A percentile compares a stretch with the other conserved stretches of the same genome.
Conservation (phyloP, 805 yeast genomes). For the Jamesozyma hellenica region DNA sequence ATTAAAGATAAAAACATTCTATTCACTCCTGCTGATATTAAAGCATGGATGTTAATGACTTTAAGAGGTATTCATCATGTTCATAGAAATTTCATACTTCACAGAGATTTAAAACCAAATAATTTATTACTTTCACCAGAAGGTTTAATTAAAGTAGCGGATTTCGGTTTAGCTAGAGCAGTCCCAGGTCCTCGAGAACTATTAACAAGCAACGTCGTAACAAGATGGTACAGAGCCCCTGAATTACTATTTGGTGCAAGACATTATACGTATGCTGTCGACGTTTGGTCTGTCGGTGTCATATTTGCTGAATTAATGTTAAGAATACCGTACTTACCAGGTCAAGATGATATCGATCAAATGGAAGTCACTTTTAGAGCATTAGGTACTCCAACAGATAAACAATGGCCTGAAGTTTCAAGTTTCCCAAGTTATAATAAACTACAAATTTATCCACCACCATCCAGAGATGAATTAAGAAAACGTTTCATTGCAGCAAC, state of each 20-base stretch:
- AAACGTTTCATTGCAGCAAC: slow-evolving; percentile 86
- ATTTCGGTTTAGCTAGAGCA: slow-evolving; percentile 91
- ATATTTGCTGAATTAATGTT: slow-evolving; percentile 95
- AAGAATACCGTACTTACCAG: slow-evolving; percentile 90
- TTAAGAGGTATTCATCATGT: slow-evolving; percentile 91
- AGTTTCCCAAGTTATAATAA: slow-evolving; percentile 68
- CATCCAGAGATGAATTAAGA: slow-evolving; percentile 68
- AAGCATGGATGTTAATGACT: slow-evolving; percentile 91
- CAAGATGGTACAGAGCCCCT: slow-evolving; percentile 97
- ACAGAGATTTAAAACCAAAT: slow-evolving; percentile 89
- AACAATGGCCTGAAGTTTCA: slow-evolving; percentile 83
- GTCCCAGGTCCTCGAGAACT: slow-evolving; percentile 67
- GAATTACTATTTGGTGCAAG: slow-evolving; percentile 82
- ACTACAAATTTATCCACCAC: slow-evolving; percentile 69
- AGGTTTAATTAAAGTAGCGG: slow-evolving; percentile 88
- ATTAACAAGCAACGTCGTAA: slow-evolving; percentile 88
- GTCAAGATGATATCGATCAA: slow-evolving; percentile 82
- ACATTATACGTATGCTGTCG: slow-evolving; percentile 83
- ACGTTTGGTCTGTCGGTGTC: slow-evolving; percentile 93
- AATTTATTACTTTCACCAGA: slow-evolving; percentile 77
- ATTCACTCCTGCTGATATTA: slow-evolving; percentile 78
- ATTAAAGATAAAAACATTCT: slow-evolving; percentile 70
- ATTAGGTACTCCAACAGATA: slow-evolving; percentile 90
- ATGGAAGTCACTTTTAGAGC: slow-evolving; percentile 90
- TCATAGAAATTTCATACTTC: slow-evolving; percentile 82